Evolutionary conservation across 495 filamentous ascomycete species (phyloP), one percentile per base, ranked within the genome.

Genomic region (Penicillium nucicola): DNA sequence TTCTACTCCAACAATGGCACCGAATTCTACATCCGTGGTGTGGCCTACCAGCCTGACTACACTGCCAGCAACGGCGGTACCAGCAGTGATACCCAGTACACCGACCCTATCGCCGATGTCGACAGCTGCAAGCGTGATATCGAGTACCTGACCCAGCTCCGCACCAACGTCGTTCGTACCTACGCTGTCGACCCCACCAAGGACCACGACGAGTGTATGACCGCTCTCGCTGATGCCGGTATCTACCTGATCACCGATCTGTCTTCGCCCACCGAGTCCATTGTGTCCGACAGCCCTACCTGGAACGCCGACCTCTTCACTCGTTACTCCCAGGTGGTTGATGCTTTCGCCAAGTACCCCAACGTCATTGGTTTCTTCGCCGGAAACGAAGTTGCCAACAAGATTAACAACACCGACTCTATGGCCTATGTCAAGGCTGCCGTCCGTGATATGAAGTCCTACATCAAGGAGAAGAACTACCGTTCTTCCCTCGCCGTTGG

Each of bases 311-410:
- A 82, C 12, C 76, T 96, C 51, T 95, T 85, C 70, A 71, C 78
- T 5, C 85, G 89, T 43, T 98, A 98, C 76, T 88, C 87, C 53
- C 72, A 66, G n/a, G 93, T 98, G 25, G 70, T 98, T 35, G 92
- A 98, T 68, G 79, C 81, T 33, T 77, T 98, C 47, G 76, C 79
- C 55, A 77, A 86, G 54, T 97, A 96, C 73, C 79, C 76, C 68
- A 98, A 98, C 66, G 82, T 87, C 46, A 82, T 98, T 50, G 93
- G 95, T 60, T 98, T 97, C 83, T 97, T 97, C 69, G 89, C 92
- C 45, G 95, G 95, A 57, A 97, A 98, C 66, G 93, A 98, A 71
- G 93, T 97, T 45, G 84, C 89, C 59, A 95, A 97, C 77, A 75
- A 82, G 53, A 70, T 77, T 42, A 90, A 81, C 72, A 96, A 95